Base-by-base conservation (phyloP, 2,329 filamentous ascomycete genomes). In the Trichoderma sp. region DNA sequence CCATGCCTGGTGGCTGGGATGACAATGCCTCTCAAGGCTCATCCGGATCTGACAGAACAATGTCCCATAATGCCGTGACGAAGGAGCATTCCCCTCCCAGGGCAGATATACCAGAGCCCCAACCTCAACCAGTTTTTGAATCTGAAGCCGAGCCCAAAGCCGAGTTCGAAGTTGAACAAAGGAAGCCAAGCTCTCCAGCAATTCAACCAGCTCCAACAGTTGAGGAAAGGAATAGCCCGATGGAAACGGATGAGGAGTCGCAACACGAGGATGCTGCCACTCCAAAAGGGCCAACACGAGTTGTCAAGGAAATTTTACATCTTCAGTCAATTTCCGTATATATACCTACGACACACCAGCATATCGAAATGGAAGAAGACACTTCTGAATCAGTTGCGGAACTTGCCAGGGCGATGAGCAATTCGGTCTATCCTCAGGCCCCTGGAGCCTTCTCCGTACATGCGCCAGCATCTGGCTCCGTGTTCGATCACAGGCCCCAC, bases 381-480 rank as follows among this genome's bases (percentile, higher is more conserved):
- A 74, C 77, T 1, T 75, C 78, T 0, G 79, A 80, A 30, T 78
- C 80, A 0, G 72, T 77, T 3, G 72, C 76, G 9, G 75, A 79
- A 28, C 74, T 80, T 7, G 76, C 77, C 8, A 76, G 79, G 36
- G 78, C 80, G 15, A 73, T 85, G 47, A 77, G 77, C 0, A 80
- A 76, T 47, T 86, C 85, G 2, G 73, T 82, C 12, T 83, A 83
- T n/a, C 84, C 85, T 0, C 84, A 89, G 75, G 78, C 90, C 3
- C 89, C 89, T 1, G 90, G 89, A 0, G 85, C 89, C 3, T 91
- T 91, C 77, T 91, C 89, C 0, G 80, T 88, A 2, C 80, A 86
- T 56, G 75, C 74, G 3, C 70, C 74, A 11, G 7, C 73, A 21
- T 68, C 76, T 26, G 60, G 28, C 6, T 71, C 61, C 12, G 26